Evolutionary conservation across 2,329 filamentous ascomycete genomes (phyloP), one percentile per base, ranked within the genome.

Genomic region (Fusarium decemcellulare): DNA sequence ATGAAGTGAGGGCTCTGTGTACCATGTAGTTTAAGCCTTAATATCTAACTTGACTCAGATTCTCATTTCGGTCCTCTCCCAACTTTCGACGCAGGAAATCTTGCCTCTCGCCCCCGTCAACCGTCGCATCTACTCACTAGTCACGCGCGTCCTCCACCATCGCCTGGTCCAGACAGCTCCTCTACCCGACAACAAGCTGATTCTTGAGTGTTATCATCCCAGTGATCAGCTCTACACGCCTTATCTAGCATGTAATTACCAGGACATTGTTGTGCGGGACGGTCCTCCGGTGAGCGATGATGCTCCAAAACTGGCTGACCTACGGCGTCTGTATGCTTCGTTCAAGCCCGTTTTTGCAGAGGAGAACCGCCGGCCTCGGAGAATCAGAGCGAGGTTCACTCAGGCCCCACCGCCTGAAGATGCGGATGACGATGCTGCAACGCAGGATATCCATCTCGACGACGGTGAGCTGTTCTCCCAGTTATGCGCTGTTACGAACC

Each of bases 151-250:
- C 46, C 80, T 94, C 8, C 88, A 92, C 67, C 85, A 86, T 51
- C 90, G 92, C 36, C 83, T 94, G 2, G 80, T 90, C 3, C 65
- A 73, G 18, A 56, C 70, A 15, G 70, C 74, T 4, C 65, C 71
- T 7, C 63, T 76, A 9, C 74, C 77, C 6, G 69, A 73, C 2
- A 72, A 93, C 74, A 87, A 90, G 57, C 80, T 96, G 40, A 88
- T 95, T 39, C 87, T 97, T 43, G 92, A 95, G 81, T 93, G 92
- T 77, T 95, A 92, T 75, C 92, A 92, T 68, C 93, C 93, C 0
- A 88, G 85, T 67, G 89, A 87, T 27, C 91, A 90, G 77, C 83
- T 92, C 52, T 90, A 87, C 6, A 90, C 92, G 18, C 91, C 92
- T 0, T 90, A 90, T 58, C 84, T 94, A 12, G 78, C 79, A 75